These are phyloP conservation scores for Trichoderma sp. DNA, from an alignment of 2,329 filamentous ascomycete species.

Conservation along the genomic window DNA sequence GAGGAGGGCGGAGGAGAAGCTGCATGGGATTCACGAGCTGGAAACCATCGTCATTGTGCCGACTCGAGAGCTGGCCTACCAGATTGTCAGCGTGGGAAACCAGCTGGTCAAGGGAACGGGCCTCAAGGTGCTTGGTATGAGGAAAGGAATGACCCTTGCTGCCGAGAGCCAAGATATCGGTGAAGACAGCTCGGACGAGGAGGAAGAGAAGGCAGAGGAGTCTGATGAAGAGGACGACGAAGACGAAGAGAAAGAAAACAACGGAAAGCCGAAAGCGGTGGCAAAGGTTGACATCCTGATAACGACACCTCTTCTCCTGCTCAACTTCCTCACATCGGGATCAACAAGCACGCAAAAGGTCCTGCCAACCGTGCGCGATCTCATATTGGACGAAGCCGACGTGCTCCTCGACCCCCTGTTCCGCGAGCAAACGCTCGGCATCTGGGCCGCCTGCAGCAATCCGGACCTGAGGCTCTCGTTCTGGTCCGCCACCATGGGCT, in stretches of 20 bases:
- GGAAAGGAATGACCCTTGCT: conserved; percentile 76
- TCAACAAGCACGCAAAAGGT: conserved; percentile 51
- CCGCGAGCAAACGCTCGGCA: conserved; percentile 78
- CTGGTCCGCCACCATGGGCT: conserved; percentile 97
- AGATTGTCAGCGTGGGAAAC: conserved; percentile 82
- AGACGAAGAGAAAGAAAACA: conserved; percentile 33
- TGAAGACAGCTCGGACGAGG: conserved; percentile 45
- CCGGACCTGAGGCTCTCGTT: conserved; percentile 73
- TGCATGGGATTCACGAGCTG: conserved; percentile 50
- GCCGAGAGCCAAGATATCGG: conserved; percentile 47
- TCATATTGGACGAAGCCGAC: conserved; percentile 93
- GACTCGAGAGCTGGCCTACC: conserved; percentile 75
- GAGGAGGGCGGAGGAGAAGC: conserved; percentile 52
- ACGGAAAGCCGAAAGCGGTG: conserved; percentile 36
- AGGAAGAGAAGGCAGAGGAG: conserved; percentile 42
- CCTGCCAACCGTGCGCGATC: conserved; percentile 68
- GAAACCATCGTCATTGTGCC: conserved; percentile 74
- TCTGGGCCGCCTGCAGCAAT: conserved; percentile 79
- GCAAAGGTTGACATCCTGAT: conserved; percentile 46
- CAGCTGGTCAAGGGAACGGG: conserved; percentile 78
- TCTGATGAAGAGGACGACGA: conserved; percentile 37
- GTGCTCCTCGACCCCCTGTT: conserved; percentile 91
- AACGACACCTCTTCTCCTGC: conserved; percentile 61
- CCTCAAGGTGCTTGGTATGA: conserved; percentile 78
- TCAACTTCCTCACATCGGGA: conserved; percentile 66